phyloP scores from a whole-genome alignment of 352 stramenopile genomes.

The Halophytophthora batemanensis region DNA sequence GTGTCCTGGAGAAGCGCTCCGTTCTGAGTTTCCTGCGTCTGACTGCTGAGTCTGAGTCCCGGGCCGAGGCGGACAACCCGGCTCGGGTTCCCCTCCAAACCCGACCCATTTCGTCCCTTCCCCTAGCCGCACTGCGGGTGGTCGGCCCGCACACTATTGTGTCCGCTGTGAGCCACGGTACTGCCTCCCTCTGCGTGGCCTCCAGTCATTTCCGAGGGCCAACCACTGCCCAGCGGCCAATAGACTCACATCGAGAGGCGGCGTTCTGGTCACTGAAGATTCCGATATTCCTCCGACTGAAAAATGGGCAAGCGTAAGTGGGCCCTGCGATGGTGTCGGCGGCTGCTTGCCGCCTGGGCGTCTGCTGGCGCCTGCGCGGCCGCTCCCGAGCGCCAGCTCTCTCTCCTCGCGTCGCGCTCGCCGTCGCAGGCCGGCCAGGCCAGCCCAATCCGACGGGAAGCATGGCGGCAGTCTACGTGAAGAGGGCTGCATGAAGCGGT shows the following conservation, averaged over 20 bases:
- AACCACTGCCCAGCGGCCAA: constrained; percentile 8
- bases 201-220: constrained; percentile 39
- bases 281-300: constrained; percentile 77
- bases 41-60: too few relatives aligned
- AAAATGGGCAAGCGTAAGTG: constrained; percentile 87
- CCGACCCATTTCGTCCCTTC: not conserved
- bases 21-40: too few relatives aligned
- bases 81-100: too few relatives aligned
- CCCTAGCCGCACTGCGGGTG: not conserved
- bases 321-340: not conserved
- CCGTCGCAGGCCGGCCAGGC: not conserved
- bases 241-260: constrained; percentile 2
- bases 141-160: constrained; percentile 22
- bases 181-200: constrained; percentile 15
- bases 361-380: not conserved
- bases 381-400: not conserved
- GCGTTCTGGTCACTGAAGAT: constrained; percentile 34
- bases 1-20: too few relatives aligned
- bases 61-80: too few relatives aligned
- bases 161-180: constrained; percentile 27
- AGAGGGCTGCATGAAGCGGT: too few relatives aligned
- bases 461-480: too few relatives aligned
- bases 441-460: not conserved
- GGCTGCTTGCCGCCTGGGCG: not conserved
- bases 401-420: not conserved